phyloP scores from a whole-genome alignment of 1,284 basidiomycete species.

The Rhodotorula sp. region DNA sequence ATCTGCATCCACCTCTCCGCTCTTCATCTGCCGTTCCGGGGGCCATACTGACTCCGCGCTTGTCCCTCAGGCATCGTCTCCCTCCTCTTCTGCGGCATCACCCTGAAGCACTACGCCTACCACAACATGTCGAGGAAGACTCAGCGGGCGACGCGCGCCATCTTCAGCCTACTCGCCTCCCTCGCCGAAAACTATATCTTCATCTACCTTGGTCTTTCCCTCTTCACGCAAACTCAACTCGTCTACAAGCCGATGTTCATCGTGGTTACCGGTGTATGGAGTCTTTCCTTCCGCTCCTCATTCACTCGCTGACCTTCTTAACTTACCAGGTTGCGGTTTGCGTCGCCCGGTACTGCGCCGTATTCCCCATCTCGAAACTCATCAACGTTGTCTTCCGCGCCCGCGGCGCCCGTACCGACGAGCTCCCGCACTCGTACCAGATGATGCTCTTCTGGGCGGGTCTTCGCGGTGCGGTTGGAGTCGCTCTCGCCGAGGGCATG shows the following conservation, averaged over 20 bases:
- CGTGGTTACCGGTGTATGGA: constrained; percentile 67
- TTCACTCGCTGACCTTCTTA: background rate
- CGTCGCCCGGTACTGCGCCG: constrained; percentile 90
- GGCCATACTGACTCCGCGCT: background rate
- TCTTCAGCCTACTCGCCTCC: constrained; percentile 86
- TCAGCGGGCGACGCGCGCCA: constrained; percentile 92
- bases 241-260: constrained; percentile 97
- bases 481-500: constrained; percentile 93
- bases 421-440: constrained; percentile 86
- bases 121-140: constrained; percentile 97
- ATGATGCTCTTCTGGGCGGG: constrained; percentile 96
- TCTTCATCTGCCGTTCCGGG: too few species aligned
- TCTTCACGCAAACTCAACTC: constrained; percentile 86
- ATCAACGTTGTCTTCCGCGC: constrained; percentile 88
- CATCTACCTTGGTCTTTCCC: constrained; percentile 86
- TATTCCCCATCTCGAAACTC: constrained; percentile 92
- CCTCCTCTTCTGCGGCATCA: constrained; percentile 97
- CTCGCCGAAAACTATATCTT: constrained; percentile 99
- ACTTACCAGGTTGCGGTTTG: constrained; percentile 70
- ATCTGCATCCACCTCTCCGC: background rate
- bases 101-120: constrained; percentile 98
- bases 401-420: constrained; percentile 71
- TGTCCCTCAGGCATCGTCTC: constrained; percentile 74
- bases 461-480: constrained; percentile 90
- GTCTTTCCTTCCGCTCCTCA: background rate